Evolutionary conservation across 73 alveolate genomes (phyloP).

Genomic region (Effrenium voratum): DNA sequence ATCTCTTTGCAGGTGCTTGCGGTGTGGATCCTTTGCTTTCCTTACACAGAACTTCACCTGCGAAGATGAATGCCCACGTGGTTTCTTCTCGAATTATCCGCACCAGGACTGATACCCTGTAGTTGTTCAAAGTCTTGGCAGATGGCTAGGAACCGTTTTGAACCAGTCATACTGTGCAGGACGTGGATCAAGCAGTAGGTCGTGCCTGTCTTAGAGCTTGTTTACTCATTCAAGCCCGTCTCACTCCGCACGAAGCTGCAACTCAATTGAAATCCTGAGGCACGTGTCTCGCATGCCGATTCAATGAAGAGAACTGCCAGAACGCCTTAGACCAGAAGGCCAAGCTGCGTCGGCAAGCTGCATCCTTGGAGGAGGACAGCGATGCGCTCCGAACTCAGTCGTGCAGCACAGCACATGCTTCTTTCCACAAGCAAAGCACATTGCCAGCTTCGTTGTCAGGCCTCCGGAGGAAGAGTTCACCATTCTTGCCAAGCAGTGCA

Average conservation of each 20-base stretch:
- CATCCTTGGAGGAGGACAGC: background rate
- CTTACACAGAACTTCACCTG: constrained; percentile 10
- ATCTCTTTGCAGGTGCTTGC: background rate
- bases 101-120: too few species aligned
- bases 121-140: too few species aligned
- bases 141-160: too few species aligned
- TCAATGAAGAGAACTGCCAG: constrained; percentile 16
- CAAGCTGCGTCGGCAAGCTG: constrained; percentile 13
- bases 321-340: background rate
- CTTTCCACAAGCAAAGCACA: too few species aligned
- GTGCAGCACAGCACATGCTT: too few species aligned
- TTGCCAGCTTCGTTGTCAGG: background rate
- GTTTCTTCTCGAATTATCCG: constrained; percentile 24
- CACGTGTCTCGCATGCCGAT: constrained; percentile 2
- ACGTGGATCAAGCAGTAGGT: constrained; percentile 7
- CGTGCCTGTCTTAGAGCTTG: too few species aligned
- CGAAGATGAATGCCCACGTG: constrained; percentile 15
- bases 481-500: background rate
- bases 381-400: background rate
- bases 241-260: too few species aligned
- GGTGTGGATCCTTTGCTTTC: background rate
- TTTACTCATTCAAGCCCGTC: too few species aligned
- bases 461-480: background rate
- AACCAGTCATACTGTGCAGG: too few species aligned
- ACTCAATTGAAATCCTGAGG: background rate